These are phyloP conservation scores for Mycena sp. DNA, from an alignment of 1,284 basidiomycete species.

Conservation along the genomic window DNA sequence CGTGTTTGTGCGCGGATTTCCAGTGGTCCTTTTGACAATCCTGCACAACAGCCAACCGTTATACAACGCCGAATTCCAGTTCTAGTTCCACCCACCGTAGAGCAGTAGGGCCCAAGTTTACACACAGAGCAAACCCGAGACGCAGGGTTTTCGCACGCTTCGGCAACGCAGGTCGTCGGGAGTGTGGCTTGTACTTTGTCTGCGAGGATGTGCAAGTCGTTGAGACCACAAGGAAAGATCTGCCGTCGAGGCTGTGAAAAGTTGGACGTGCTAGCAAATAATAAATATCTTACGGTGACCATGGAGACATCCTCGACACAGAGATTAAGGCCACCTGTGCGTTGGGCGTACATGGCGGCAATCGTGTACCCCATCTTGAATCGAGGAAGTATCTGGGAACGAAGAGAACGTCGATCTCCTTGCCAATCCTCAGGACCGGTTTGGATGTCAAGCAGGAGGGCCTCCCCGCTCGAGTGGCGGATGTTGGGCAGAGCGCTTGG, in stretches of 20 bases:
- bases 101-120: constrained; percentile 13
- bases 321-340: constrained; percentile 3
- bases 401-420: constrained; percentile 11
- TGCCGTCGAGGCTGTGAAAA: constrained; percentile 1
- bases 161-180: constrained; percentile 5
- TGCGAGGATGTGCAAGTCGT: constrained; percentile 6
- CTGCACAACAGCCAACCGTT: constrained; percentile 7
- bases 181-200: constrained; percentile 7
- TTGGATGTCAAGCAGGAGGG: constrained; percentile 10
- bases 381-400: constrained; percentile 5
- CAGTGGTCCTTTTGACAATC: constrained; percentile 11
- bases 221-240: constrained; percentile 16
- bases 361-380: constrained; percentile 17
- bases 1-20: constrained; percentile 7
- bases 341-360: constrained; percentile 11
- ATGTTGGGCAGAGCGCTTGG: constrained; percentile 8
- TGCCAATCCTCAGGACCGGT: constrained; percentile 12
- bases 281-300: constrained; percentile 12
- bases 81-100: constrained; percentile 7
- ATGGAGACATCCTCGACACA: constrained; percentile 5
- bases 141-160: constrained; percentile 12
- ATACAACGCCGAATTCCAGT: background rate
- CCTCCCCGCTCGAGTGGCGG: constrained; percentile 10
- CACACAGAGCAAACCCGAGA: constrained; percentile 5
- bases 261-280: constrained; percentile 3